Evolutionary conservation across 1,284 basidiomycete genomes (phyloP).

Genomic region (Pseudozyma tsukubaensis): DNA sequence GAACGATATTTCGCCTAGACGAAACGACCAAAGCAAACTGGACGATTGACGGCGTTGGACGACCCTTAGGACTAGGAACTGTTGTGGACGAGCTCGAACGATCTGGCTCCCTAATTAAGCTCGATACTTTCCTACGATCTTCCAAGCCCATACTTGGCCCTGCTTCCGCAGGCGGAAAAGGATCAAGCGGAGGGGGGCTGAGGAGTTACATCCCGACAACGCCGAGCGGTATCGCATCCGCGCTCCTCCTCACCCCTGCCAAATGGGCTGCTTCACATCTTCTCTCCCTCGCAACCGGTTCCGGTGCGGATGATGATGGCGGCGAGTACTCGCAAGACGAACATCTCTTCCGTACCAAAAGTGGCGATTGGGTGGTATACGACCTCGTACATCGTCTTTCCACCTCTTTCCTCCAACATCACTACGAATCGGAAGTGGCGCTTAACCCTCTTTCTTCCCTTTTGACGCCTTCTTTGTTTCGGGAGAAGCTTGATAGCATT

Average conservation of each 20-base stretch:
- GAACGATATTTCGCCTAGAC: slow-evolving; percentile 75
- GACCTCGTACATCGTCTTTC: slow-evolving; percentile 73
- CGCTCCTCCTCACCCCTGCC: slow-evolving; percentile 21
- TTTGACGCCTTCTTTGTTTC: slow-evolving; percentile 25
- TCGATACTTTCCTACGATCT: slow-evolving; percentile 75
- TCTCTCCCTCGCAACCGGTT: slow-evolving; percentile 71
- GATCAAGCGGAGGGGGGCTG: not conserved
- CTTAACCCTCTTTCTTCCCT: slow-evolving; percentile 43
- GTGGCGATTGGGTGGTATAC: slow-evolving; percentile 82
- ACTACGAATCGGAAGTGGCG: slow-evolving; percentile 19
- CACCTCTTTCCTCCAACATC: slow-evolving; percentile 14
- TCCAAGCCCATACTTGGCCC: slow-evolving; percentile 77
- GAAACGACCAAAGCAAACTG: slow-evolving; percentile 38
- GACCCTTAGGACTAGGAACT: slow-evolving; percentile 82
- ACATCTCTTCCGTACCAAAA: slow-evolving; percentile 27
- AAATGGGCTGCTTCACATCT: slow-evolving; percentile 83
- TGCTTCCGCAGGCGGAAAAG: slow-evolving; percentile 64
- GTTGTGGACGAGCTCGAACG: slow-evolving; percentile 72
- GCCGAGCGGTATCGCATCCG: slow-evolving; percentile 13
- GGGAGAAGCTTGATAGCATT: not conserved
- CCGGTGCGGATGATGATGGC: slow-evolving; percentile 64
- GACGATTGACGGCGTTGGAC: slow-evolving; percentile 73
- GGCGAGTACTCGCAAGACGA: slow-evolving; percentile 75
- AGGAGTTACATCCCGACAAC: slow-evolving; percentile 25
- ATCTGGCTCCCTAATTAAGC: slow-evolving; percentile 71